phyloP scores from a whole-genome alignment of 257 asterid genomes.

The Penstemon eatonii region DNA sequence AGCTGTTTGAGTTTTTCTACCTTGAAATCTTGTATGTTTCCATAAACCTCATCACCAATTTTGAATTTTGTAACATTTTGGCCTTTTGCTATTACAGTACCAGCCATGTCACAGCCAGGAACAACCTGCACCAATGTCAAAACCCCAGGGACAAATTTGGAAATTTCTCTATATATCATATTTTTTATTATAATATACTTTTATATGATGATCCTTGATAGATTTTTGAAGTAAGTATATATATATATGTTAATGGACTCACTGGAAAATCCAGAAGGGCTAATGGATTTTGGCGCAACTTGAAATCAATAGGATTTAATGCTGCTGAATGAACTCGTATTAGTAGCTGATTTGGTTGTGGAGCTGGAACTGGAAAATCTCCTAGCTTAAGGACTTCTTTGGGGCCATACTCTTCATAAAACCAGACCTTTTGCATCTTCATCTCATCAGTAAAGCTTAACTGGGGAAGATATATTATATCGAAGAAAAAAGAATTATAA shows the following conservation, averaged over 20 bases:
- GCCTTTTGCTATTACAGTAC: constrained; percentile 54
- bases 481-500: too few species aligned
- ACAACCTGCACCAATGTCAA: constrained; percentile 38
- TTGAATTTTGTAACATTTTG: constrained; percentile 26
- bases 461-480: too few species aligned
- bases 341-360: constrained; percentile 46
- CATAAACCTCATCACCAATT: constrained; percentile 57
- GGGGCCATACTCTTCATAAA: constrained; percentile 57
- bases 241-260: constrained; percentile 10
- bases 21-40: constrained; percentile 52
- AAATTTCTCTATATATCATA: neutral
- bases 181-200: neutral
- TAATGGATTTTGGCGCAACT: constrained; percentile 47
- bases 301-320: constrained; percentile 65
- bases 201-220: neutral
- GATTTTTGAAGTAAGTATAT: neutral
- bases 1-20: constrained; percentile 36
- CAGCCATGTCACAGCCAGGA: constrained; percentile 79
- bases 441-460: neutral
- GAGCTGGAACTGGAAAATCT: constrained; percentile 47
- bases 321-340: constrained; percentile 61
- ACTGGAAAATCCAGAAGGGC: constrained; percentile 47
- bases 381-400: constrained; percentile 54
- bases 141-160: neutral
- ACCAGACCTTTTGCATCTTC: constrained; percentile 64